Base-by-base conservation (phyloP, 768 basidiomycete genomes). In the Amylocystis lapponica region DNA sequence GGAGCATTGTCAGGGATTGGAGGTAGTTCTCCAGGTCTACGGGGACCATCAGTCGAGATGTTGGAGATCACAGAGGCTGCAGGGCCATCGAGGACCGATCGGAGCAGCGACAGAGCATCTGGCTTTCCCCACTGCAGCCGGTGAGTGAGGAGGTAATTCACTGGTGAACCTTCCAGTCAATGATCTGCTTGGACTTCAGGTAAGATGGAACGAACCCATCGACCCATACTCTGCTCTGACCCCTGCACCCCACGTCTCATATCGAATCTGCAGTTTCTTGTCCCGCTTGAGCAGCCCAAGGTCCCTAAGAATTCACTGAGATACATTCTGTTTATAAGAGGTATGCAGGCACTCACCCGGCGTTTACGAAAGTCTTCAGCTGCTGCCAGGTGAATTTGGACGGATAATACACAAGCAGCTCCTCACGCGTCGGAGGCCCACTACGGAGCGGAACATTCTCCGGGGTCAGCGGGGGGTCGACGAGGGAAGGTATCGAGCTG, bases 201-300 rank as follows among this genome's bases (percentile, higher is more conserved):
- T 23, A 14, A 14, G n/a, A 8, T 16, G 23, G 27, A 9, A 17
- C 10, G 38, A 53, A 86, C 89, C 75, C 25, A 79, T 63, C 20
- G 81, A 79, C 16, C 89, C 87, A 59, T 86, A 72, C 51, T 79
- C 54, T 30, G 62, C 64, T 53, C 66, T 75, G 47, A 87, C 75
- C 2, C 65, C 76, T 17, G 57, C 57, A 8, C 63, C 57, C 83
- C 84, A 89, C 13, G 62, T 59, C 29, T 77, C 52, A 51, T 92
- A 92, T 36, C 86, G 67, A 36, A 64, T 51, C 61, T 93, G 88
- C 27, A 93, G 71, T 39, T 63, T 67, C 49, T 64, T 76, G 54
- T 91, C 79, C 16, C 88, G 79, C 57, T 86, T 88, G 39, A 92
- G 68, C 27, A 89, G 69, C 2, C 86, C 86, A 34, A 93, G 75